A percentile compares a stretch with the other conserved stretches of the same genome.
These are phyloP conservation scores for Pleoardoris graminearum DNA, from an alignment of 2,329 filamentous ascomycete species.

Conservation along the genomic window DNA sequence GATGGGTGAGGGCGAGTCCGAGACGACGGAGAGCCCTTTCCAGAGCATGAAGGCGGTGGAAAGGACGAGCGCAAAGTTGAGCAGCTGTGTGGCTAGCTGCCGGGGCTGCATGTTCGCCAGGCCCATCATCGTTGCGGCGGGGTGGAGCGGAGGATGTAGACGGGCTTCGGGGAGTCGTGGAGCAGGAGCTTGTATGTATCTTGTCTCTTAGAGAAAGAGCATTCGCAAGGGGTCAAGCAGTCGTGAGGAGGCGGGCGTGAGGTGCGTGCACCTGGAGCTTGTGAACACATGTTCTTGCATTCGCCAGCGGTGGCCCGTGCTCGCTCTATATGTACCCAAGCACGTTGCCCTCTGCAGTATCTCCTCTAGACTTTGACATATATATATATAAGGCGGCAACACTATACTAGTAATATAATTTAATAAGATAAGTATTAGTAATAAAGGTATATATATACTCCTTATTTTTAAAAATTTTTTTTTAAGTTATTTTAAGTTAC, in stretches of 20 bases:
- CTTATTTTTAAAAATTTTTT: no score
- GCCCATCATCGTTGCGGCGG: constrained; percentile 38
- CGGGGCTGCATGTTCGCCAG: constrained; percentile 71
- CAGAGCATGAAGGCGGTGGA: constrained; percentile 90
- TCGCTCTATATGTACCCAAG: background rate
- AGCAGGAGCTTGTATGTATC: no score
- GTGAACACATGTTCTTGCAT: constrained; percentile 11
- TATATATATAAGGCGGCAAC: no score
- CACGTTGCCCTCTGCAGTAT: constrained; percentile 4
- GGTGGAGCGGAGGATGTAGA: background rate
- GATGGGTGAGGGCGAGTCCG: constrained; percentile 69
- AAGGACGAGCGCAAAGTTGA: constrained; percentile 89
- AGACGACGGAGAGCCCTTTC: constrained; percentile 82
- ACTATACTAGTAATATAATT: no score
- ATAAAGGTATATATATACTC: background rate
- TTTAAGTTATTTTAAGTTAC: no score
- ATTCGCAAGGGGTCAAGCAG: background rate
- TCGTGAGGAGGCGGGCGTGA: background rate
- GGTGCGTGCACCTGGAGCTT: constrained; percentile 7
- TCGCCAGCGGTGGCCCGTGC: background rate
- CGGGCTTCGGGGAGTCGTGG: background rate
- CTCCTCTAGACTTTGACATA: no score
- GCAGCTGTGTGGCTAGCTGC: constrained; percentile 77
- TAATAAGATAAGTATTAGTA: background rate
- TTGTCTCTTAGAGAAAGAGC: no score